phyloP scores from a whole-genome alignment of 352 stramenopile species.

The Globisporangium uncinulatum region DNA sequence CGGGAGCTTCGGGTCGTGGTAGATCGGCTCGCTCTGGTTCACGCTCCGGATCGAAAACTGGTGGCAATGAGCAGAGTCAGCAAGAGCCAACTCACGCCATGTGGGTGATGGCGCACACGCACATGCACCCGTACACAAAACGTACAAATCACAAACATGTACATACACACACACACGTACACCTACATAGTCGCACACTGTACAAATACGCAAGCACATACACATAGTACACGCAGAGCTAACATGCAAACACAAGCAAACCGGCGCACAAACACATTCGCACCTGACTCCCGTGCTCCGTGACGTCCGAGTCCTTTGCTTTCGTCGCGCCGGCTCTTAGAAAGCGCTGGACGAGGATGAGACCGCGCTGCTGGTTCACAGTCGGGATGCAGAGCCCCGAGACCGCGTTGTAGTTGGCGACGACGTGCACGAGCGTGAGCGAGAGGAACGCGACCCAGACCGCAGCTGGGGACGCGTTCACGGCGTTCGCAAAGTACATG shows the following conservation, averaged over 20 bases:
- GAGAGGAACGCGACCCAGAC: constrained; percentile 90
- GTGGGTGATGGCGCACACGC: too few species aligned
- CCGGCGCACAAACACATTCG: too few species aligned
- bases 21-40: constrained; percentile 52
- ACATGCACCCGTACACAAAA: neutral
- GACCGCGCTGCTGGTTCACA: constrained; percentile 72
- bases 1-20: constrained; percentile 39
- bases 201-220: too few species aligned
- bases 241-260: too few species aligned
- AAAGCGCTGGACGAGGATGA: constrained; percentile 57
- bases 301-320: constrained; percentile 19
- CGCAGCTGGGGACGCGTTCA: constrained; percentile 51
- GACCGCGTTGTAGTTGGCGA: constrained; percentile 92
- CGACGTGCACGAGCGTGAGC: constrained; percentile 92
- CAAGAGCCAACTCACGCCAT: too few species aligned
- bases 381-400: constrained; percentile 84
- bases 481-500: constrained; percentile 78
- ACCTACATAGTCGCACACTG: constrained; percentile 10
- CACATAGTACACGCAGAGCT: too few species aligned
- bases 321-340: constrained; percentile 14
- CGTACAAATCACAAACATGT: neutral
- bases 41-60: constrained; percentile 59
- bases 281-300: constrained; percentile 18
- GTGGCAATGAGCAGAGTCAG: neutral
- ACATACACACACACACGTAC: neutral